Evolutionary conservation across 106 monocot species (phyloP).

Genomic region (Triglochin maritima): DNA sequence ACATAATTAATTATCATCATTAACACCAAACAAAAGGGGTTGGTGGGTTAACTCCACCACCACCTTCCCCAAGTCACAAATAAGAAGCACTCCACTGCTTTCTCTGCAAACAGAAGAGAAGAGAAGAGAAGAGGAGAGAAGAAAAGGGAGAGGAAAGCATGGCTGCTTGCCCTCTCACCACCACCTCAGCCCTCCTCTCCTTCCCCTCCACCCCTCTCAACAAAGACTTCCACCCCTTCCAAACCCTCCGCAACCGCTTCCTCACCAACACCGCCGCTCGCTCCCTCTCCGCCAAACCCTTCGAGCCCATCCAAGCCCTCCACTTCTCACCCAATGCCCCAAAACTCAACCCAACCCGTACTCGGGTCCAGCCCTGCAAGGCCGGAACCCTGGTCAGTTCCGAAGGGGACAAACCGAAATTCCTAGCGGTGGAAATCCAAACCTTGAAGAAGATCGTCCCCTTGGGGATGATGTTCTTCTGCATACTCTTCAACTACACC

Average conservation of each 20-base stretch:
- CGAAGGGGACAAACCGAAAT: slow-evolving; percentile 33
- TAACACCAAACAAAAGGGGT: no score
- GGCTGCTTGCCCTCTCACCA: neutral
- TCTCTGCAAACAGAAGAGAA: no score
- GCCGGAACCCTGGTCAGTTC: neutral
- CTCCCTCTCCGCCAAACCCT: neutral
- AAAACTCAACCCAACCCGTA: neutral
- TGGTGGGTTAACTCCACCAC: no score
- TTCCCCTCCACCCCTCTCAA: neutral
- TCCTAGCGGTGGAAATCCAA: slow-evolving; percentile 51
- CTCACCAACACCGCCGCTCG: neutral
- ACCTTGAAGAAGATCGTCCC: slow-evolving; percentile 90
- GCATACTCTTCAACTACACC: slow-evolving; percentile 96
- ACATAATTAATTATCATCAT: no score
- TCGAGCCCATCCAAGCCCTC: neutral
- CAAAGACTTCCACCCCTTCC: slow-evolving; percentile 22
- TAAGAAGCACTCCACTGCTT: no score
- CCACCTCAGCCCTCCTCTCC: neutral
- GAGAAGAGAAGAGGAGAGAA: no score
- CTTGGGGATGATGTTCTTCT: slow-evolving; percentile 90
- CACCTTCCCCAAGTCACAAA: no score
- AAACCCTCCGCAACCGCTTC: slow-evolving; percentile 6
- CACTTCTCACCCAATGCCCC: no score
- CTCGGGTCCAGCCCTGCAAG: neutral
- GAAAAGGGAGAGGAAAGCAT: no score